Percentiles rank a stretch among this genome's conserved stretches.
Evolutionary conservation across 768 basidiomycete species (phyloP).

Genomic region (Termitomyces sp.): DNA sequence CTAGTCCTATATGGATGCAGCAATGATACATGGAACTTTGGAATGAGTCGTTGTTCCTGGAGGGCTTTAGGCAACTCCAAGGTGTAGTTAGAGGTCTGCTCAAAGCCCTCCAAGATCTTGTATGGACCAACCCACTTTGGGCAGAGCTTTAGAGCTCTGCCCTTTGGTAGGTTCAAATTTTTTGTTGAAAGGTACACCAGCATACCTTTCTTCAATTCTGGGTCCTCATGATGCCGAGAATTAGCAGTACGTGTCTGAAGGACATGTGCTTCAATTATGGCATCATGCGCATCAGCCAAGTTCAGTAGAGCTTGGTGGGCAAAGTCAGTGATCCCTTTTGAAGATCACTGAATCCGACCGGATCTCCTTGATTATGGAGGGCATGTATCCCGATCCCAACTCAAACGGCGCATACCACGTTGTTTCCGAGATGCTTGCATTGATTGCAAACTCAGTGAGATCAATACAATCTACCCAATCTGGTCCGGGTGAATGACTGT

Average conservation of each 20-base stretch:
- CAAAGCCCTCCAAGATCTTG: neutral
- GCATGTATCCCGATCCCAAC: conserved; percentile 20
- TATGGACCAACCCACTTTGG: neutral
- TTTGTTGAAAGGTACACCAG: conserved; percentile 31
- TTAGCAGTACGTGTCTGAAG: neutral
- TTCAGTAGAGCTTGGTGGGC: conserved; percentile 18
- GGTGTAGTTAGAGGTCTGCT: conserved; percentile 4
- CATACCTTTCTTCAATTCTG: conserved; percentile 18
- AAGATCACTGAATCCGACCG: neutral
- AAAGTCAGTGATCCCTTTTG: conserved; percentile 21
- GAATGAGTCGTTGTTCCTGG: neutral
- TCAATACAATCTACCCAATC: neutral
- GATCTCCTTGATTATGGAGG: conserved; percentile 16
- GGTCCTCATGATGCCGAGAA: conserved; percentile 15
- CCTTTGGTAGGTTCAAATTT: conserved; percentile 31
- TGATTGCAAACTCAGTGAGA: neutral
- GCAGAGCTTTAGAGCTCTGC: conserved; percentile 5
- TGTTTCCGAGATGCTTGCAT: conserved; percentile 2
- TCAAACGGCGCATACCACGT: conserved; percentile 17
- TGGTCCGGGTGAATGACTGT: neutral
- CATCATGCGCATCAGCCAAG: conserved; percentile 30
- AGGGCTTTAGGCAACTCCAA: conserved; percentile 9
- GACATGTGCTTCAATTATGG: conserved; percentile 27
- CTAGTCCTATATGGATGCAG: neutral
- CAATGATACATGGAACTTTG: neutral